Evolutionary conservation across 352 stramenopile species (phyloP), one percentile per base, ranked within the genome.

Genomic region (Thraustochytrium sp.): DNA sequence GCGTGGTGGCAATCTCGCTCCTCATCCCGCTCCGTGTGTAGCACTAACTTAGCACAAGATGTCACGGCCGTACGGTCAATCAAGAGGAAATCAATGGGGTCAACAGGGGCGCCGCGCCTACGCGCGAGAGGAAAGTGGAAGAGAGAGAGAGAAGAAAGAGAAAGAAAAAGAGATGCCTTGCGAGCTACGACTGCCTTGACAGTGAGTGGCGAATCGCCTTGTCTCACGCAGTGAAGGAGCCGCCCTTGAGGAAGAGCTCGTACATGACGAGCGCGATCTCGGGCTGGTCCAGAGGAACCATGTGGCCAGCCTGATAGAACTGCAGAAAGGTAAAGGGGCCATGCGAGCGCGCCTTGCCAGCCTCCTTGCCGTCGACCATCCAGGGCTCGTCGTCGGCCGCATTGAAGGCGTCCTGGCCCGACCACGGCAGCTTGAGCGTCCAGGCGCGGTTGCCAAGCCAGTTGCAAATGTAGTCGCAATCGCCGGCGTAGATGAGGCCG

Each of bases 401-500:
- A 48, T 95, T 93, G 88, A 98, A 99, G 18, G 90, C 87, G 16
- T 87, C 78, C 85, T 93, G 91, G 54, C 95, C 93, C 36, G 82
- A 90, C 96, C 96, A 99, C 34, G 97, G 89, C 44, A 99, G 88
- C 5, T 85, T 90, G 36, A 93, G 87, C 0, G 94, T 97, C 95
- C 95, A 98, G 40, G 94, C 95, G 75, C 96, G 85, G 40, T 98
- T 98, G 29, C 96, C 96, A 51, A 97, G 86, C 90, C 96, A 98
- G 87, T 99, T 98, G 89, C 93, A 98, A 87, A 98, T 97, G 83
- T 98, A 94, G 85, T 98, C 96, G 34, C 94, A 89, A 86, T 99
- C 96, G 75, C 96, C 96, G 13, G 94, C 92, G 89, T 99, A 99
- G 68, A 99, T 94, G 29, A 98, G 88, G 18, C 97, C 94, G 1